Conservation (phyloP, 2,329 filamentous ascomycete genomes). For the Thermochaetoides dissita region DNA sequence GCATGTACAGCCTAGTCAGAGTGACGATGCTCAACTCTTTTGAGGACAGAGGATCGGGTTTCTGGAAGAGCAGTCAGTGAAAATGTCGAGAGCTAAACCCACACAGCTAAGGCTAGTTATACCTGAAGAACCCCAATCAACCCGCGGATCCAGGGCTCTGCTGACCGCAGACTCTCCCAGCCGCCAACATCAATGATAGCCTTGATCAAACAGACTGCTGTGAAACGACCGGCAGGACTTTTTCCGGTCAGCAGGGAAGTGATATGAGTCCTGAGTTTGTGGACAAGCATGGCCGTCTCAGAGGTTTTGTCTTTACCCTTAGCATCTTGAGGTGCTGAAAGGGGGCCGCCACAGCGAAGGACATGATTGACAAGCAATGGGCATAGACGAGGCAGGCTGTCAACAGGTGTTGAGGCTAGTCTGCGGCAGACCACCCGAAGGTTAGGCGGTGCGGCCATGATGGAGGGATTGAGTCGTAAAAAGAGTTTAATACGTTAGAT, state of each 20-base stretch:
- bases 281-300: slow-evolving; percentile 56
- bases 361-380: slow-evolving; percentile 53
- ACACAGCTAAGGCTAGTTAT: slow-evolving; percentile 14
- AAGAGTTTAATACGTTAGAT: too few species aligned
- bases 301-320: slow-evolving; percentile 46
- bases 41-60: slow-evolving; percentile 59
- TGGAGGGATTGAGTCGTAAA: not conserved
- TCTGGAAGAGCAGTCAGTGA: slow-evolving; percentile 30
- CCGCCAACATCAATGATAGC: slow-evolving; percentile 69
- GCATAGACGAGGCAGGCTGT: slow-evolving; percentile 59
- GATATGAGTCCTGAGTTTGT: slow-evolving; percentile 69
- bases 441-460: slow-evolving; percentile 32
- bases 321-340: slow-evolving; percentile 50
- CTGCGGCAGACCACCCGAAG: slow-evolving; percentile 53
- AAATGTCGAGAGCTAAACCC: too few species aligned
- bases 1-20: slow-evolving; percentile 68
- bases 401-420: slow-evolving; percentile 56
- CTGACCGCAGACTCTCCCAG: slow-evolving; percentile 63
- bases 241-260: slow-evolving; percentile 66
- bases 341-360: slow-evolving; percentile 40
- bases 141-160: slow-evolving; percentile 63
- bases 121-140: slow-evolving; percentile 62
- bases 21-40: slow-evolving; percentile 67
- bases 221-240: slow-evolving; percentile 59
- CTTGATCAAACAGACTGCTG: slow-evolving; percentile 67